Evolutionary conservation across 2,329 filamentous ascomycete species (phyloP), one percentile per base, ranked within the genome.

Genomic region (Pseudogymnoascus pannorum): DNA sequence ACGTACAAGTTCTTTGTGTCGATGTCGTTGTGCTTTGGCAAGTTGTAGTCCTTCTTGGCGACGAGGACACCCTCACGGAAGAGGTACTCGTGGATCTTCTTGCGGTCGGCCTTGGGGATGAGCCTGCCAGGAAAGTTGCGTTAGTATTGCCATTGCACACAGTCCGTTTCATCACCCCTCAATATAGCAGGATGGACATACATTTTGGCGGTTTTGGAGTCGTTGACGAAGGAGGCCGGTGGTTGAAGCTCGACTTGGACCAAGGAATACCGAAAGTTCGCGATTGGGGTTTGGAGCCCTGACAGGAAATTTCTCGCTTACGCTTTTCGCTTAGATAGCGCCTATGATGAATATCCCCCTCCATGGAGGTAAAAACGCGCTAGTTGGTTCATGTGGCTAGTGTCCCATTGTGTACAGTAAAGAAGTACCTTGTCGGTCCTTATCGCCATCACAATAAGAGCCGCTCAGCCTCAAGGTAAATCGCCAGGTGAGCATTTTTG

Each of bases 41-140:
- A 89, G 85, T 96, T 95, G 87, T 87, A 97, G 86, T 99, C 91
- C 87, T 99, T 97, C 85, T 95, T 92, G 73, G 94, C 94, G 79
- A 97, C 93, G 83, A 97, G 91, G 70, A 92, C 89, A 75, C 85
- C 85, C 83, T 88, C 90, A 75, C 89, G 88, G 88, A 96, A 96
- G 86, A 99, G 91, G 89, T 93, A 96, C 89, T 88, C 93, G 87
- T 99, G 94, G 83, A 99, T 97, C 89, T 92, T 91, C 91, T 99
- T 99, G 85, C 95, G 92, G 85, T 99, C 94, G 81, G 91, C 89
- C 89, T 97, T 97, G 79, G 94, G 94, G 81, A 99, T 99, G 85
- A 99, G 89, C 94, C 89, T 92, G 84, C 78, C 16, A 36, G 31
- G 24, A 59, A 59, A 59, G n/a, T 59, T 59, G 31, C 48, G 48